Conservation (phyloP, 495 filamentous ascomycete genomes). For the Neurospora tetraspora region DNA sequence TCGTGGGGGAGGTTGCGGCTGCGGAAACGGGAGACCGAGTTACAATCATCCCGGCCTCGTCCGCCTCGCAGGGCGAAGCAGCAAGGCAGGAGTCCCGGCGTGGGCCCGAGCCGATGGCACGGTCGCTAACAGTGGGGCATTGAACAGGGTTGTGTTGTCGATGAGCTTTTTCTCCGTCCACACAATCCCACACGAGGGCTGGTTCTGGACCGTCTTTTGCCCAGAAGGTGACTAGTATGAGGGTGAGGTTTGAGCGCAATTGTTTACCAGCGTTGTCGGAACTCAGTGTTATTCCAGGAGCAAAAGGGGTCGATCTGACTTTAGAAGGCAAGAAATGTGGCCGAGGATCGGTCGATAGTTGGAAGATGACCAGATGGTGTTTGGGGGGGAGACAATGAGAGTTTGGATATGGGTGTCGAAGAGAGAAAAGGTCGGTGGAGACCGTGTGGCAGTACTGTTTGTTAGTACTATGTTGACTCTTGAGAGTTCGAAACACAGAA, state of each 20-base stretch:
- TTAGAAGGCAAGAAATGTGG: background rate
- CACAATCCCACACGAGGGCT: background rate
- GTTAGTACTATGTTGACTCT: background rate
- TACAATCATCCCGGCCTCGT: slow-evolving; percentile 37
- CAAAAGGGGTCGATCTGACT: background rate
- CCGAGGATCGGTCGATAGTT: background rate
- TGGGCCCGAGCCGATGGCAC: slow-evolving; percentile 2
- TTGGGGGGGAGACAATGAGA: background rate
- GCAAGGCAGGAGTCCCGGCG: slow-evolving; percentile 10
- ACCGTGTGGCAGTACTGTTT: background rate
- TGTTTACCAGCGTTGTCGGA: background rate
- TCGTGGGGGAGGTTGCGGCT: slow-evolving; percentile 20
- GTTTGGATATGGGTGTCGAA: background rate
- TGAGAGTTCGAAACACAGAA: background rate
- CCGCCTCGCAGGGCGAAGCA: slow-evolving; percentile 14
- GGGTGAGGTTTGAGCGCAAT: background rate
- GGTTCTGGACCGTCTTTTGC: background rate
- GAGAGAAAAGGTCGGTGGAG: background rate
- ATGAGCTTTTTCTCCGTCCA: background rate
- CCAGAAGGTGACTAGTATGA: background rate
- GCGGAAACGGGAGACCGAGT: slow-evolving; percentile 35
- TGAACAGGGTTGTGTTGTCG: background rate
- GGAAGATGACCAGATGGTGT: background rate
- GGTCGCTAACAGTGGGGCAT: background rate
- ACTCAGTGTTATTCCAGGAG: background rate